These are phyloP conservation scores for Dendrocalamus latiflorus DNA, from an alignment of 202 grass and related monocot species.

Conservation along the genomic window DNA sequence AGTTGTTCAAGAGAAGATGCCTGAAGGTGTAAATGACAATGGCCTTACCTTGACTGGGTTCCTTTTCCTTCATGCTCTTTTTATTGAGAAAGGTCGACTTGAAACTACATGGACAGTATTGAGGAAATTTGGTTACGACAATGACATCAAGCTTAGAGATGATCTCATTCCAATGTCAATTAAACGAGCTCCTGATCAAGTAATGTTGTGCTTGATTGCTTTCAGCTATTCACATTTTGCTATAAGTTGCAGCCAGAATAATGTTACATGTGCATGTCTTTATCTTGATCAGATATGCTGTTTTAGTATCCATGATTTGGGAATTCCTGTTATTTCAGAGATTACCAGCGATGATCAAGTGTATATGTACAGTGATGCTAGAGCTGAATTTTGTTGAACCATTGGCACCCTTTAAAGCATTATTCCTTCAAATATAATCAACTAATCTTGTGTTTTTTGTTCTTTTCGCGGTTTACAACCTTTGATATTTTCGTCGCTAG, in stretches of 20 bases:
- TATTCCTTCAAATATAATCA: not conserved
- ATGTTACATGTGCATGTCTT: not conserved
- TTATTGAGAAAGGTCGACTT: constrained; percentile 93
- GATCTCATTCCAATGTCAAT: constrained; percentile 71
- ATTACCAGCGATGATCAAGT: not conserved
- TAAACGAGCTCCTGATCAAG: constrained; percentile 89
- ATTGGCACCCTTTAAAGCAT: not conserved
- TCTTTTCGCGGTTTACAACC: not conserved
- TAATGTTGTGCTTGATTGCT: constrained; percentile 32
- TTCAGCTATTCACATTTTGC: not conserved
- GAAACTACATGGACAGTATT: constrained; percentile 98
- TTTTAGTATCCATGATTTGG: not conserved
- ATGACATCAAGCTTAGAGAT: constrained; percentile 93
- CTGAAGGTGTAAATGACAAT: constrained; percentile 74
- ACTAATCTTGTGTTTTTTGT: not conserved
- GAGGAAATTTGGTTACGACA: constrained; percentile 96
- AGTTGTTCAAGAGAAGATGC: constrained; percentile 95
- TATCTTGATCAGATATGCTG: not conserved
- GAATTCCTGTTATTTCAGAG: not conserved
- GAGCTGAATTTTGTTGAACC: not conserved
- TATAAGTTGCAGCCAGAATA: not conserved
- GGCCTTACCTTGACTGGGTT: constrained; percentile 94
- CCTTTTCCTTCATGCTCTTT: constrained; percentile 89
- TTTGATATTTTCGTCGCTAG: not conserved
- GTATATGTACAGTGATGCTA: not conserved